Evolutionary conservation across 805 yeast genomes (phyloP), one percentile per base, ranked within the genome.

Genomic region (Candida namnaoensis): DNA sequence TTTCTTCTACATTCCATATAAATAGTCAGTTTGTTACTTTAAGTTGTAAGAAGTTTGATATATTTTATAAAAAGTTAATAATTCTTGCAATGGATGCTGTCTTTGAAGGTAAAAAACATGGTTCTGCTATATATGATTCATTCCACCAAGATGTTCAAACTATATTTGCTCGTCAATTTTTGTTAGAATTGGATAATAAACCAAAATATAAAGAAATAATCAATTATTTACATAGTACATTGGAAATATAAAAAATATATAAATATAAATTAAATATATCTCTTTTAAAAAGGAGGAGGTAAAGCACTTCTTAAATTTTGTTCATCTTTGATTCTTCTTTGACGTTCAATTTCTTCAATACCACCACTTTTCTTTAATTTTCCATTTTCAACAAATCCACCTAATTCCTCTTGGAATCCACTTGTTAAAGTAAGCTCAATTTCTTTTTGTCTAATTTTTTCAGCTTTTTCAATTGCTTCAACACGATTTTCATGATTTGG

Each of bases 381-480:
- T 27, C 76, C 72, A 36, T 80, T 91, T 7, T 72, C 90, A 7
- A 91, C 96, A 68, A 88, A 91, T 19, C 76, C 82, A 2, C 81
- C 93, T 7, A 91, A 65, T 56, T 91, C 98, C 44, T 84, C 88
- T 56, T 83, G 86, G 54, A 91, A 91, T 41, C 80, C 82, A 47
- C 78, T 82, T 24, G 65, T 57, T 37, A 66, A 62, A 46, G 76
- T 63, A 47, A 79, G 62, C 44, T 73, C 80, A 43, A 74, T 72
- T 54, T 87, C 95, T 48, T 72, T 78, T 51, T 78, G 78, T 53
- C 97, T 72, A 25, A 88, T 55, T 53, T 79, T 79, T 53, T 91
- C 97, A 1, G 97, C 96, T 44, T 77, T 80, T 51, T 78, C 83
- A 32, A 93, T 84, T 0, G 99, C 99, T 49, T 85, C 95, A 1